Conservation (phyloP, 768 basidiomycete genomes). For the Leccinum aurantiacum region DNA sequence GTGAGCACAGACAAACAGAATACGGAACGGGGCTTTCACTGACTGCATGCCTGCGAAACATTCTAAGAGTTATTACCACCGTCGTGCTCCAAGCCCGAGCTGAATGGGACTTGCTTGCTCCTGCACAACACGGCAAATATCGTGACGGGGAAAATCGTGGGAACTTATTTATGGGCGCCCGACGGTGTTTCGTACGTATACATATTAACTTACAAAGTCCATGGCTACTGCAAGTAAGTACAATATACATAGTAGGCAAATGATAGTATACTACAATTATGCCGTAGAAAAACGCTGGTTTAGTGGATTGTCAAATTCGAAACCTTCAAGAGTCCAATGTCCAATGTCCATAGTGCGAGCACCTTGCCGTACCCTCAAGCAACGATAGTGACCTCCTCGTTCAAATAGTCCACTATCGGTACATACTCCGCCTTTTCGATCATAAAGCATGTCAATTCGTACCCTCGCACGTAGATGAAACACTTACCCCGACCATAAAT, state of each 20-base stretch:
- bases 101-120: background rate
- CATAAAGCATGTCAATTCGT: background rate
- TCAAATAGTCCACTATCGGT: constrained; percentile 25
- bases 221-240: background rate
- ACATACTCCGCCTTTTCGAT: constrained; percentile 7
- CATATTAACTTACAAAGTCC: background rate
- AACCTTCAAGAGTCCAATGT: background rate
- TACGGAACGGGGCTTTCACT: constrained; percentile 2
- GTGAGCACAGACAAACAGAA: background rate
- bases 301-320: background rate
- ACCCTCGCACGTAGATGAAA: background rate
- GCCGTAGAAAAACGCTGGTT: background rate
- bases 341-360: background rate
- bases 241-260: no score
- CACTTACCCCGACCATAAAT: constrained; percentile 42
- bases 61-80: constrained; percentile 2
- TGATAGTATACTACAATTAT: constrained; percentile 1
- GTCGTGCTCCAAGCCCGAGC: constrained; percentile 4
- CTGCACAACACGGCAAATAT: constrained; percentile 4
- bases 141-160: constrained; percentile 18
- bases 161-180: background rate
- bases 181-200: background rate
- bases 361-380: background rate
- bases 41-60: constrained; percentile 30
- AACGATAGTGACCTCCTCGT: constrained; percentile 19